phyloP scores from a whole-genome alignment of 768 basidiomycete genomes.

The Inosperma sp. region DNA sequence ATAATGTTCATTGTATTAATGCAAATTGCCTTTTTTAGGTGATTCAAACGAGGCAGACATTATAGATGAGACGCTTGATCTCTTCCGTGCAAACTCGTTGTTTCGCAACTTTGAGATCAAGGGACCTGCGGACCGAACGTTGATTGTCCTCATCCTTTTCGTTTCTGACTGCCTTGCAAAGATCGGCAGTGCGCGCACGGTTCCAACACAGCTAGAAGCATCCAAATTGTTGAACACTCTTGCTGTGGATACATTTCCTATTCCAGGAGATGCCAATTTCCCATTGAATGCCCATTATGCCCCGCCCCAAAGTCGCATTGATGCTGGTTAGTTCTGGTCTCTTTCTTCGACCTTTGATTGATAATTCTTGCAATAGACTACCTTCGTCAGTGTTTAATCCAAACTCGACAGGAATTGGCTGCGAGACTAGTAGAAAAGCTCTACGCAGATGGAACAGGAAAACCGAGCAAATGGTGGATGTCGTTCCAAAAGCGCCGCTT shows the following conservation, averaged over 20 bases:
- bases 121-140: slow-evolving; percentile 89
- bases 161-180: slow-evolving; percentile 96
- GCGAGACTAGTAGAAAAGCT: slow-evolving; percentile 80
- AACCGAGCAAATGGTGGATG: slow-evolving; percentile 99
- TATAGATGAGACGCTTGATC: slow-evolving; percentile 91
- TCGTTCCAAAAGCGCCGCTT: slow-evolving; percentile 96
- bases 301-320: slow-evolving; percentile 65
- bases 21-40: slow-evolving; percentile 41
- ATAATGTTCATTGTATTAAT: slow-evolving; percentile 14
- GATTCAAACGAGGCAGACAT: slow-evolving; percentile 81
- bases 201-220: slow-evolving; percentile 78
- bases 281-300: slow-evolving; percentile 90
- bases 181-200: slow-evolving; percentile 66
- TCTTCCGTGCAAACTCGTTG: slow-evolving; percentile 97
- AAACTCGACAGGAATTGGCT: slow-evolving; percentile 90
- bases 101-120: slow-evolving; percentile 99
- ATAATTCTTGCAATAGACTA: slow-evolving; percentile 51
- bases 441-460: slow-evolving; percentile 89
- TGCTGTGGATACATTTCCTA: slow-evolving; percentile 87
- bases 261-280: slow-evolving; percentile 96
- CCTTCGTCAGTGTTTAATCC: slow-evolving; percentile 85
- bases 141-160: slow-evolving; percentile 97
- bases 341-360: slow-evolving; percentile 10
- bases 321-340: slow-evolving; percentile 56
- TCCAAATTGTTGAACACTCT: slow-evolving; percentile 85